Conservation (phyloP, 2,329 filamentous ascomycete genomes). For the Colletotrichum australisinense region DNA sequence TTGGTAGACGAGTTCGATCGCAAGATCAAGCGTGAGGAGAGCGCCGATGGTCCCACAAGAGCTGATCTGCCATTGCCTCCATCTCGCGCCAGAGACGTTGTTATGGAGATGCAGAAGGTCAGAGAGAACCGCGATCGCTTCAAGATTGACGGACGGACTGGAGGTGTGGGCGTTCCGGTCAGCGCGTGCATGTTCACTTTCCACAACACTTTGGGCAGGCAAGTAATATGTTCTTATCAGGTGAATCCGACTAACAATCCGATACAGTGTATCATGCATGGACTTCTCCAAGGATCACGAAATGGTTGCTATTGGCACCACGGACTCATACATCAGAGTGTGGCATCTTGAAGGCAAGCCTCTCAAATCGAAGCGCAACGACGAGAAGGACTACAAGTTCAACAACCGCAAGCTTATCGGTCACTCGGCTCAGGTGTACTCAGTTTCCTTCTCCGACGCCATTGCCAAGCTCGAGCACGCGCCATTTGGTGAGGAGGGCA, state of each 20-base stretch:
- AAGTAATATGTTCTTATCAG: constrained; percentile 45
- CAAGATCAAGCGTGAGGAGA: constrained; percentile 89
- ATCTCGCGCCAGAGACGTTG: constrained; percentile 88
- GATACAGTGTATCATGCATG: constrained; percentile 82
- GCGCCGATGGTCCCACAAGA: constrained; percentile 82
- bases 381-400: constrained; percentile 69
- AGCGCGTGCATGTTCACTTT: constrained; percentile 99
- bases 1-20: constrained; percentile 90
- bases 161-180: constrained; percentile 83
- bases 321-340: constrained; percentile 94
- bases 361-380: constrained; percentile 73
- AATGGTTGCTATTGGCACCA: constrained; percentile 88
- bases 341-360: constrained; percentile 91
- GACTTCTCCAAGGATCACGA: constrained; percentile 94
- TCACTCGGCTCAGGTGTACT: constrained; percentile 90
- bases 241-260: constrained; percentile 34
- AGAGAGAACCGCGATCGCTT: constrained; percentile 94
- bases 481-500: constrained; percentile 62
- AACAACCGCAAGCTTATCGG: constrained; percentile 82
- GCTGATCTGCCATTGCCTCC: constrained; percentile 87
- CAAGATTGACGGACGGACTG: constrained; percentile 84
- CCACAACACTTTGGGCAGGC: constrained; percentile 95
- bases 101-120: constrained; percentile 93
- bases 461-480: constrained; percentile 66
- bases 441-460: constrained; percentile 84